Evolutionary conservation across 2,329 filamentous ascomycete species (phyloP).

Genomic region (Scopulariopsis brevicaulis): DNA sequence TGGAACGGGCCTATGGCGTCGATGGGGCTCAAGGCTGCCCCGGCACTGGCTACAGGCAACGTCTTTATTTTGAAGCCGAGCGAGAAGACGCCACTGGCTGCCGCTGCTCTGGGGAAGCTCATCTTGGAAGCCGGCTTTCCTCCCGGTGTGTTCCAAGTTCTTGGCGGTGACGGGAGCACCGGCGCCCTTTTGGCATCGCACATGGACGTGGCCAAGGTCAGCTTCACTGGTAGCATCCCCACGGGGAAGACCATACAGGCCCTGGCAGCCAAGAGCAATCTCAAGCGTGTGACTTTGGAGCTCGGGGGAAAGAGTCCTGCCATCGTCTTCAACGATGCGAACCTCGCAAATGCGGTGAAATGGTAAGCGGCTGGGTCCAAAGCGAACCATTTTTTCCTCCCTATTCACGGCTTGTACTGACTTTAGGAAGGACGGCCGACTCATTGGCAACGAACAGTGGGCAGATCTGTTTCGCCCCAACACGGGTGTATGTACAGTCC

Average conservation of each 20-base stretch:
- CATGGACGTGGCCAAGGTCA: slow-evolving; percentile 38
- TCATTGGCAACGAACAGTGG: too few relatives aligned
- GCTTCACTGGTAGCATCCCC: slow-evolving; percentile 56
- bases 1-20: slow-evolving; percentile 74
- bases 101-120: slow-evolving; percentile 1
- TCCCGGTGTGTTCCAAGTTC: slow-evolving; percentile 3
- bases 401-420: too few relatives aligned
- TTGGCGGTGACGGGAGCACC: slow-evolving; percentile 1
- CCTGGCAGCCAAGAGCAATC: slow-evolving; percentile 32
- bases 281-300: slow-evolving; percentile 33
- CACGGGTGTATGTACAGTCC: too few relatives aligned
- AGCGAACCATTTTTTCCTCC: too few relatives aligned
- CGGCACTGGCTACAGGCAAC: background rate
- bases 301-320: slow-evolving; percentile 34
- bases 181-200: slow-evolving; percentile 4
- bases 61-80: background rate
- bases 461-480: too few relatives aligned
- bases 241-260: slow-evolving; percentile 56
- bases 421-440: too few relatives aligned
- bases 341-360: slow-evolving; percentile 72
- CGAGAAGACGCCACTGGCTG: background rate
- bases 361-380: too few relatives aligned
- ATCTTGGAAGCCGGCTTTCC: slow-evolving; percentile 6
- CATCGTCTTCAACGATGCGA: slow-evolving; percentile 93
- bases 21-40: slow-evolving; percentile 34